Evolutionary conservation across 257 asterid species (phyloP), one percentile per base, ranked within the genome.

Genomic region (Solanum sitiens): DNA sequence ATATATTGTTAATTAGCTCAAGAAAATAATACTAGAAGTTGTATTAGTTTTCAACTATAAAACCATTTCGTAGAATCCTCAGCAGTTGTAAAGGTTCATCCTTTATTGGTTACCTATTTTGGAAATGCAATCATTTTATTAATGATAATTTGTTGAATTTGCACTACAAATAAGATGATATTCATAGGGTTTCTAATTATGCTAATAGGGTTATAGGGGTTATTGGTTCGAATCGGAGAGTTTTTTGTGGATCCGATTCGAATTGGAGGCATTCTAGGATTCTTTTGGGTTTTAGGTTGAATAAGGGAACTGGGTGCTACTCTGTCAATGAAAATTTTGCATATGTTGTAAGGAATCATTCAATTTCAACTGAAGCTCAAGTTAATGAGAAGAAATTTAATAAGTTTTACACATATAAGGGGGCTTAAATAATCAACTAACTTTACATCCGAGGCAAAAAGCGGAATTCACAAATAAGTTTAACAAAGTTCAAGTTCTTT

Each of bases 321-420:
- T 86, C 82, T 83, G 89, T 90, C 61, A 70, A 90, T 90, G 93
- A 91, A 23, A 90, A 91, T 88, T 94, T 95, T 76, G 97, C 94
- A 7, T 94, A 96, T 6, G 93, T 92, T 90, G 59, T 87, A 74
- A 94, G 96, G 91, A 90, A 89, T 86, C 92, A 94, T 88, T 94
- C 98, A 8, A 92, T 90, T 56, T 93, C 96, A 33, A 88, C 89
- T 83, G 98, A 92, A 72, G 79, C 95, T 89, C 91, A 53, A 71
- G 90, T 91, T 50, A 90, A 91, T 83, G 91, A 90, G 44, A 94
- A 90, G 87, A 89, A 91, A 65, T 92, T 94, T 85, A 95, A 91
- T 85, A 94, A 92, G 68, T 91, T 95, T 84, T 94, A 93, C 68
- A 89, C 94, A 86, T 94, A 91, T 94, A 91, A 75, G 96, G 96